Evolutionary conservation across 1,284 basidiomycete species (phyloP), one percentile per base, ranked within the genome.

Genomic region (Fomes fomentarius): DNA sequence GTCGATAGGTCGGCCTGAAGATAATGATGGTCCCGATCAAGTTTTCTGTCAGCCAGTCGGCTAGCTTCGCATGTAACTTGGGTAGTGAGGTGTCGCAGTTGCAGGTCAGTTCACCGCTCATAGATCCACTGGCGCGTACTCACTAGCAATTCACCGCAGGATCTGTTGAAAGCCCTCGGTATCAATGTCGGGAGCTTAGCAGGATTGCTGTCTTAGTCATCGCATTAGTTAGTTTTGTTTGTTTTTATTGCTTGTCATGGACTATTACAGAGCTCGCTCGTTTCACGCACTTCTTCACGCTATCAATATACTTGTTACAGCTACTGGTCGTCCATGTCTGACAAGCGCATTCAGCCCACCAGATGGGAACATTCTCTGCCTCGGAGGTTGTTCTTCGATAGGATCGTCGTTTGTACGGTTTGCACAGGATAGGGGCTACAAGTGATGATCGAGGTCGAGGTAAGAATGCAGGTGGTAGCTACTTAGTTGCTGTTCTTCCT

Each of bases 21-120:
- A 79, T 94, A 24, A 66, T 92, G 14, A 75, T 87, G 54, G 74
- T 92, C 35, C 84, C 84, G 0, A 77, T 94, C 47, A 82, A 82
- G 12, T 91, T 90, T 1, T 80, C 81, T 0, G 78, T 94, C 64
- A 83, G 78, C 51, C 87, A 86, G 62, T 74, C 75, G 6, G 80
- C 89, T 47, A 83, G 71, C 40, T 90, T 95, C 64, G 65, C 72
- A 21, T 95, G 93, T 66, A 92, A 93, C 2, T 57, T 87, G 40
- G 65, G 70, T 22, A 50, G 67, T 4, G 47, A 47, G 3, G 24
- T 41, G 6, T 48, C 50, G 24, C 70, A 76, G 28, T 61, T 83
- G 14, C 46, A 70, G 66, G 82, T 74, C 48, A 25, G 70, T 57
- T 12, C 26, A 21, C 9, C 42, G 34, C 22, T 21, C 31, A 24